Conservation (phyloP, 164 flowering plant genomes). For the Piper longum region DNA sequence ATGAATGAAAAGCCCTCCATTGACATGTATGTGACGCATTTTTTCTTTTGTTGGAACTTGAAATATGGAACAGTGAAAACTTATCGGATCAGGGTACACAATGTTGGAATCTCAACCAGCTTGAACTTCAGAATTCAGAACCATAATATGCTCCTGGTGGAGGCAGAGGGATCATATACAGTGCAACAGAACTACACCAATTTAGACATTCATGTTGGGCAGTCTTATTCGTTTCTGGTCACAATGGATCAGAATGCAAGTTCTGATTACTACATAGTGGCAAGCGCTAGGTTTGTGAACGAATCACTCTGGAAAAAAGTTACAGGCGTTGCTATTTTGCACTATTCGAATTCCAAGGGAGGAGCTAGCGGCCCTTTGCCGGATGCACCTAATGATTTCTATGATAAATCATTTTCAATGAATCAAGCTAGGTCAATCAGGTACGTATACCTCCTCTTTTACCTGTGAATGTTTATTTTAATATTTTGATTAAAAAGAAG, state of each 20-base stretch:
- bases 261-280: slow-evolving; percentile 87
- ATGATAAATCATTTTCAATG: slow-evolving; percentile 89
- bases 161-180: slow-evolving; percentile 34
- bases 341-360: slow-evolving; percentile 78
- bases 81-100: no score
- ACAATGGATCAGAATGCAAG: slow-evolving; percentile 96
- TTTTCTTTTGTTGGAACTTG: no score
- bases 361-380: slow-evolving; percentile 78
- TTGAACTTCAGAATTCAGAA: no score
- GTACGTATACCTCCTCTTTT: slow-evolving; percentile 15
- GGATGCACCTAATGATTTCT: slow-evolving; percentile 64
- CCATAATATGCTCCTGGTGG: no score
- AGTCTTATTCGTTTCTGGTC: slow-evolving; percentile 89
- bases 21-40: no score
- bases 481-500: no score
- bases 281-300: slow-evolving; percentile 91
- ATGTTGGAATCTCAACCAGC: no score
- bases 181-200: slow-evolving; percentile 86
- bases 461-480: background rate
- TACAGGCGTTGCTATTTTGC: slow-evolving; percentile 84
- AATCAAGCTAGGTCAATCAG: slow-evolving; percentile 97
- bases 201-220: slow-evolving; percentile 95
- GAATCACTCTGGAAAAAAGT: slow-evolving; percentile 69
- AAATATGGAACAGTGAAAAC: no score
- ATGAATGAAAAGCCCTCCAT: no score